phyloP scores from a whole-genome alignment of 1,284 basidiomycete genomes.

The Austroboletus niveus region DNA sequence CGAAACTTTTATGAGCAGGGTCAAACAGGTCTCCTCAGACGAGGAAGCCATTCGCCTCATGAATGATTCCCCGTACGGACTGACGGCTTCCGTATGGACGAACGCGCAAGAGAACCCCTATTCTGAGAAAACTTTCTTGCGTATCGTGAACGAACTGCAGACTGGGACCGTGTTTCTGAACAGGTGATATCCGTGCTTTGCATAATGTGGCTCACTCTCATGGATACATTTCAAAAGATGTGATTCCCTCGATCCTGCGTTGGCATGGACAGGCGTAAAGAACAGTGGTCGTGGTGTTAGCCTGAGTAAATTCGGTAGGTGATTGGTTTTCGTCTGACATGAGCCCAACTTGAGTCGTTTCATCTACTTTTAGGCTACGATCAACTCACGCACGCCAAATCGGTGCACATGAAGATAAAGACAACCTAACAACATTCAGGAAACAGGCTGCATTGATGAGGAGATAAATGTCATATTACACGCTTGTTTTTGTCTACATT shows the following conservation, averaged over 20 bases:
- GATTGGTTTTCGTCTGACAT: background rate
- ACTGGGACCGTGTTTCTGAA: slow-evolving; percentile 94
- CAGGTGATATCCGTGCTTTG: slow-evolving; percentile 39
- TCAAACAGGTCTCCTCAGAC: slow-evolving; percentile 66
- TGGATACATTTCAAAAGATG: slow-evolving; percentile 43
- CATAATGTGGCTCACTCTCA: background rate
- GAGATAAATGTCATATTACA: no score
- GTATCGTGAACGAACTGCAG: slow-evolving; percentile 72
- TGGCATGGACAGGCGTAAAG: slow-evolving; percentile 94
- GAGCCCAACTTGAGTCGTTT: background rate
- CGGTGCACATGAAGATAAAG: slow-evolving; percentile 75
- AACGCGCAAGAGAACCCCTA: slow-evolving; percentile 57
- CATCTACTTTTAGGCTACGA: slow-evolving; percentile 57
- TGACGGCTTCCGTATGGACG: slow-evolving; percentile 95
- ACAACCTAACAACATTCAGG: slow-evolving; percentile 27
- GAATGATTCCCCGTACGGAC: slow-evolving; percentile 95
- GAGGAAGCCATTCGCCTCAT: slow-evolving; percentile 86
- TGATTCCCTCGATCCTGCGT: slow-evolving; percentile 86
- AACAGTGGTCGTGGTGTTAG: slow-evolving; percentile 89
- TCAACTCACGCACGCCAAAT: slow-evolving; percentile 74
- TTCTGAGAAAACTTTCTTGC: slow-evolving; percentile 68
- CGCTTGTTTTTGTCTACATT: background rate
- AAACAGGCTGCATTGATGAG: no score
- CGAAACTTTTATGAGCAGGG: background rate
- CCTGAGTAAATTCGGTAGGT: slow-evolving; percentile 82